Base-by-base conservation (phyloP, 2,329 filamentous ascomycete genomes). In the Aspergillus thermomutatus region DNA sequence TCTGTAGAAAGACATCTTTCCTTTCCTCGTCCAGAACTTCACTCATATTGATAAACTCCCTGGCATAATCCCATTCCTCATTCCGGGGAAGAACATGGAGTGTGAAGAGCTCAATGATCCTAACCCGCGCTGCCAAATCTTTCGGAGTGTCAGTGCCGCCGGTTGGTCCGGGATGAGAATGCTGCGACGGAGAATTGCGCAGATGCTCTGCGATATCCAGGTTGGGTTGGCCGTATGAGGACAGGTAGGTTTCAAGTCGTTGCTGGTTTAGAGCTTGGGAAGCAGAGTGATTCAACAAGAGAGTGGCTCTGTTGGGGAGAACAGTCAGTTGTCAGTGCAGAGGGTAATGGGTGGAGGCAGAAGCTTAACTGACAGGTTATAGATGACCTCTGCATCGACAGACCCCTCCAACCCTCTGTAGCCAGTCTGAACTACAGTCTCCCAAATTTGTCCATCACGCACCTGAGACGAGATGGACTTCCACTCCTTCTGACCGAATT, bases 11-110 rank as follows among this genome's bases (percentile, higher is more conserved):
- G 0, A 90, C 87, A 66, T 97, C 91, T 60, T 91, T 87, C 47
- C 91, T 85, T 77, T 97, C 94, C 52, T 97, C 93, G 71, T 97
- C 93, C 1, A 99, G 82, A 26, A 96, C 86, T 49, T 93, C 87
- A 72, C 87, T 94, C 68, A 91, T 85, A 67, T 82, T 86, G 68
- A 97, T 95, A 72, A 97, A 97, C 65, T 96, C 90, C 58, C 86
- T 85, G 3, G 94, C 91, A 67, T 97, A 97, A 57, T 96, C 91
- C 94, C 94, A 99, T 76, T 97, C 92, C 55, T 91, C 87, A 66
- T 97, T 97, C 53, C 91, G 84, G 4, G 93, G 87, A n/a, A 99
- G 84, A 7, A 97, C 91, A 70, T 99, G 94, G 4, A 99, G 82
- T 1, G 92, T 95, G 73, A 97, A 99, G 8, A 99, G 82, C 76